Evolutionary conservation across 1,139 yeast species (phyloP).

Genomic region (Geotrichum cucujoidarum): DNA sequence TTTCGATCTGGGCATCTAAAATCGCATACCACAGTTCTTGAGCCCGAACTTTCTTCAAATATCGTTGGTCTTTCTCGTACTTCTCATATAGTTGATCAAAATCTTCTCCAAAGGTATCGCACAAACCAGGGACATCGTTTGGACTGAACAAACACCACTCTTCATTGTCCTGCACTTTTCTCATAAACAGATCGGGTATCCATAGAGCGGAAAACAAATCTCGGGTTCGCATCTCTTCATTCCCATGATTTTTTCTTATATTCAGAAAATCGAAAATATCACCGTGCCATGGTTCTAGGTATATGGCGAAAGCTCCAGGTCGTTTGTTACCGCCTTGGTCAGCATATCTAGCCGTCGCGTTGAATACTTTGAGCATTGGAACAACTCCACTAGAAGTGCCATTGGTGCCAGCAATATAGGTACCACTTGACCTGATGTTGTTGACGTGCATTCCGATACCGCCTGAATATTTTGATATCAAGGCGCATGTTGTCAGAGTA

Average conservation of each 20-base stretch:
- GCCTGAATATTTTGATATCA: conserved; percentile 76
- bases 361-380: conserved; percentile 78
- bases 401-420: conserved; percentile 69
- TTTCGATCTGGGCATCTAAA: conserved; percentile 73
- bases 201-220: conserved; percentile 79
- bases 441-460: conserved; percentile 79
- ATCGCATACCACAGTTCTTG: conserved; percentile 75
- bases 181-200: conserved; percentile 81
- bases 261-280: conserved; percentile 71
- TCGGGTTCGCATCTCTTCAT: conserved; percentile 77
- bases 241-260: conserved; percentile 74
- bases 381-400: conserved; percentile 75
- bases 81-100: conserved; percentile 57
- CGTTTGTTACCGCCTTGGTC: conserved; percentile 86
- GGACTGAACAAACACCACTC: conserved; percentile 80
- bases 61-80: conserved; percentile 60
- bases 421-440: conserved; percentile 66
- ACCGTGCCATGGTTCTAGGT: conserved; percentile 82
- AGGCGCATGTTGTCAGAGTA: conserved; percentile 69
- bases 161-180: conserved; percentile 61
- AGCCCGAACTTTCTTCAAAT: conserved; percentile 57
- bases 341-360: conserved; percentile 80
- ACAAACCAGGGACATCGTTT: conserved; percentile 67
- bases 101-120: conserved; percentile 66
- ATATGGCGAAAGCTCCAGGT: conserved; percentile 80